A percentile compares a stretch with the other conserved stretches of the same genome.
These are phyloP conservation scores for Davidsoniella eucalypti DNA, from an alignment of 2,329 filamentous ascomycete species.

Conservation along the genomic window DNA sequence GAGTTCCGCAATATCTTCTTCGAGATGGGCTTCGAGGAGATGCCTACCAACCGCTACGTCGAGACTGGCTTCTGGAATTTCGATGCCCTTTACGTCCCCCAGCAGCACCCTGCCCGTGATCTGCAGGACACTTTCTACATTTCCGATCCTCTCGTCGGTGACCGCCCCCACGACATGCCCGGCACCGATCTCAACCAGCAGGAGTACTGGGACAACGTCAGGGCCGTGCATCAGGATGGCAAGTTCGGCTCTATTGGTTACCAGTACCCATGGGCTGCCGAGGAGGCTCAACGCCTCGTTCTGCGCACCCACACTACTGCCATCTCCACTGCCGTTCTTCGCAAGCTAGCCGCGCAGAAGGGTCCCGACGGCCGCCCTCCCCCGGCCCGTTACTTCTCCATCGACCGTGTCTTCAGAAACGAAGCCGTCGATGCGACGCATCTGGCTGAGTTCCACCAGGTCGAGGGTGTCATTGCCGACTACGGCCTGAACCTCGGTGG, in stretches of 20 bases:
- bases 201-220: slow-evolving; percentile 76
- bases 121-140: slow-evolving; percentile 98
- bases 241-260: slow-evolving; percentile 94
- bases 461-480: slow-evolving; percentile 96
- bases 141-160: slow-evolving; percentile 66
- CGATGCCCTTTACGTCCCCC: slow-evolving; percentile 87
- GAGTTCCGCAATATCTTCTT: slow-evolving; percentile 99
- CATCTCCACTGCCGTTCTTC: slow-evolving; percentile 76
- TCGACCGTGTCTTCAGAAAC: slow-evolving; percentile 95
- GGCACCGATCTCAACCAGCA: slow-evolving; percentile 39
- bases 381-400: slow-evolving; percentile 88
- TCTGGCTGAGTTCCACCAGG: slow-evolving; percentile 94
- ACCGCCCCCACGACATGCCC: slow-evolving; percentile 42
- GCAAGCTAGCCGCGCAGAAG: slow-evolving; percentile 71
- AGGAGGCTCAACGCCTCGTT: slow-evolving; percentile 74
- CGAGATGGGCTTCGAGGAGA: slow-evolving; percentile 96
- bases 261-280: slow-evolving; percentile 80
- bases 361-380: slow-evolving; percentile 50
- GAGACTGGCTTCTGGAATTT: slow-evolving; percentile 99
- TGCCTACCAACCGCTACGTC: slow-evolving; percentile 86
- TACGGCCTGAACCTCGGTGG: slow-evolving; percentile 85
- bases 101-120: slow-evolving; percentile 94
- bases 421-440: slow-evolving; percentile 95
- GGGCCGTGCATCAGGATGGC: slow-evolving; percentile 73
- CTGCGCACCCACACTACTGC: slow-evolving; percentile 94